Conservation (phyloP, 202 grass and related monocot genomes). For the Setaria italica region DNA sequence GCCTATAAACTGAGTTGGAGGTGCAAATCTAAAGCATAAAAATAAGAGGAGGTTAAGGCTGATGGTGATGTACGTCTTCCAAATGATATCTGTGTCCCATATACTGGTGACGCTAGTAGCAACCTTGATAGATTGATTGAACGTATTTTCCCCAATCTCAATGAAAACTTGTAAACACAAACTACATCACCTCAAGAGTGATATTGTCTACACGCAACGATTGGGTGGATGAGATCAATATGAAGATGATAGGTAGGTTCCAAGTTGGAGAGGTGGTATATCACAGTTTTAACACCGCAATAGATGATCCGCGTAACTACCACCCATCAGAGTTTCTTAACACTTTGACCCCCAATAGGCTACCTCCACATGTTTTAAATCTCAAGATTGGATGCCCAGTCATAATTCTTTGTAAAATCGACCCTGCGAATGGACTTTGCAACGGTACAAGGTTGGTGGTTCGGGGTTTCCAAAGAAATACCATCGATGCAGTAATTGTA, state of each 20-base stretch:
- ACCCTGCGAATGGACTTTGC: background rate
- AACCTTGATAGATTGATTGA: background rate
- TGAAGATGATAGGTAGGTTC: background rate
- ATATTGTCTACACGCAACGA: background rate
- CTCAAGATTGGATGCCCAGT: background rate
- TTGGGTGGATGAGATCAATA: background rate
- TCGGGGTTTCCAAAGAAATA: background rate
- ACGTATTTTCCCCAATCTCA: background rate
- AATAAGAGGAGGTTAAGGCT: background rate
- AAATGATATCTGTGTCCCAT: background rate
- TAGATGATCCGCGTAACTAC: background rate
- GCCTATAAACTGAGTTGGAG: too few relatives aligned
- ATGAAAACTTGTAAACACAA: background rate
- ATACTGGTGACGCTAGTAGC: background rate
- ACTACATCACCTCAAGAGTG: background rate
- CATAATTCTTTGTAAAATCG: background rate
- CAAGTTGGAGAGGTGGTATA: background rate
- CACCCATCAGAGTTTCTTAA: background rate
- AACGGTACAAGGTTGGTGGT: background rate
- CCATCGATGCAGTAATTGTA: background rate
- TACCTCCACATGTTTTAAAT: background rate
- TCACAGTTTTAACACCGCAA: background rate
- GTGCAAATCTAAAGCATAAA: too few relatives aligned
- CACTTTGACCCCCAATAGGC: background rate
- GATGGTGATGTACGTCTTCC: background rate